phyloP scores from a whole-genome alignment of 805 yeast species.

The Starmerella stigmatis region DNA sequence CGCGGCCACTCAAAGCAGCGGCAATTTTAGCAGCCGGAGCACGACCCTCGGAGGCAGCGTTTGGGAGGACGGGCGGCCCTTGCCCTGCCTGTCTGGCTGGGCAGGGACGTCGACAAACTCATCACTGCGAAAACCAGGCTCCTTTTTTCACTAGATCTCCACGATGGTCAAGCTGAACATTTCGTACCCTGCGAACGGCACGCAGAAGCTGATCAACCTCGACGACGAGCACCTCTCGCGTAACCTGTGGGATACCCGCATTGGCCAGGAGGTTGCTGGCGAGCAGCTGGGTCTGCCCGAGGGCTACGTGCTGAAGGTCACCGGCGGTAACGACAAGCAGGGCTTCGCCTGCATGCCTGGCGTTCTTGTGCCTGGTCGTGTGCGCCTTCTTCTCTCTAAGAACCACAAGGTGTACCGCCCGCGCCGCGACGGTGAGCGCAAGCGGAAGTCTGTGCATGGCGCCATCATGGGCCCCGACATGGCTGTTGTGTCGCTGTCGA shows the following conservation, averaged over 20 bases:
- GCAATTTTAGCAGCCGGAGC: neutral
- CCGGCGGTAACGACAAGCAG: conserved; percentile 99
- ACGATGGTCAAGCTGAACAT: conserved; percentile 69
- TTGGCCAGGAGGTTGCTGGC: conserved; percentile 99
- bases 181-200: conserved; percentile 99
- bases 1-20: no score
- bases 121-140: conserved; percentile 4
- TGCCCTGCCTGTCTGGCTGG: neutral
- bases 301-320: conserved; percentile 96
- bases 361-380: conserved; percentile 99
- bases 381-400: conserved; percentile 83
- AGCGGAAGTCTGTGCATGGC: conserved; percentile 99
- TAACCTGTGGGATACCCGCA: conserved; percentile 97
- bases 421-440: conserved; percentile 99
- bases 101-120: conserved; percentile 9
- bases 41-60: neutral
- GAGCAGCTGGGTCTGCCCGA: conserved; percentile 97
- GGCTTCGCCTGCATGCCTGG: conserved; percentile 99
- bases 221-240: conserved; percentile 99
- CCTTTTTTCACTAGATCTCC: conserved; percentile 16
- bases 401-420: conserved; percentile 99
- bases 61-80: neutral
- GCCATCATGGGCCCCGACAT: conserved; percentile 96
- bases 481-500: conserved; percentile 85
- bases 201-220: conserved; percentile 94